Conservation (phyloP, 2,329 filamentous ascomycete genomes). For the Aspergillus alliaceus region DNA sequence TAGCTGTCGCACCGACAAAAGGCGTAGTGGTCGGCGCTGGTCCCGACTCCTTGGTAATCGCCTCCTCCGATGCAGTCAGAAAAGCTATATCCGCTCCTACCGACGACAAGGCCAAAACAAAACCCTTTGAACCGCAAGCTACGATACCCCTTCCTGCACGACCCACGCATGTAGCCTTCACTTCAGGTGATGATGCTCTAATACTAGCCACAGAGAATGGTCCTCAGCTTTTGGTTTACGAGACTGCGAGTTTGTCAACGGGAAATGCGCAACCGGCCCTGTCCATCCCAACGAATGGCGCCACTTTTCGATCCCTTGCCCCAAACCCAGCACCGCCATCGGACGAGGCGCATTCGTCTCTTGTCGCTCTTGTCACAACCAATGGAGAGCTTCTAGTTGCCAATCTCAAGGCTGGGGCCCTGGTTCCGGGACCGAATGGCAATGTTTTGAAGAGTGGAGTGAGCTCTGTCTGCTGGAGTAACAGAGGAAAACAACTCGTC, state of each 20-base stretch:
- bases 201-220: constrained; percentile 79
- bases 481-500: constrained; percentile 86
- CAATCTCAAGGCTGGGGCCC: constrained; percentile 67
- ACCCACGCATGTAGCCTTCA: constrained; percentile 87
- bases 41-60: constrained; percentile 74
- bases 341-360: constrained; percentile 56
- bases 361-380: constrained; percentile 77
- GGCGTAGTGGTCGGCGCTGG: constrained; percentile 85
- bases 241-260: constrained; percentile 66
- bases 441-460: constrained; percentile 71
- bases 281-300: constrained; percentile 74
- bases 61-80: constrained; percentile 74
- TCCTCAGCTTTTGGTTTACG: constrained; percentile 80
- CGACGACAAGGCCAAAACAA: constrained; percentile 61
- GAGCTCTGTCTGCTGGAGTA: constrained; percentile 87
- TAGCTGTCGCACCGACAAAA: constrained; percentile 76
- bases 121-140: constrained; percentile 71
- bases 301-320: constrained; percentile 69
- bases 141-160: constrained; percentile 71
- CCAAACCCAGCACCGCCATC: constrained; percentile 70
- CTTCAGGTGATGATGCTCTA: constrained; percentile 81
- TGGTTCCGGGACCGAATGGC: constrained; percentile 61
- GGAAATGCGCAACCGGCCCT: constrained; percentile 68
- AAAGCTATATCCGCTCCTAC: constrained; percentile 67
- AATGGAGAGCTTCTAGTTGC: constrained; percentile 82